Conservation (phyloP, 768 basidiomycete species). For the Mycena indigotica region DNA sequence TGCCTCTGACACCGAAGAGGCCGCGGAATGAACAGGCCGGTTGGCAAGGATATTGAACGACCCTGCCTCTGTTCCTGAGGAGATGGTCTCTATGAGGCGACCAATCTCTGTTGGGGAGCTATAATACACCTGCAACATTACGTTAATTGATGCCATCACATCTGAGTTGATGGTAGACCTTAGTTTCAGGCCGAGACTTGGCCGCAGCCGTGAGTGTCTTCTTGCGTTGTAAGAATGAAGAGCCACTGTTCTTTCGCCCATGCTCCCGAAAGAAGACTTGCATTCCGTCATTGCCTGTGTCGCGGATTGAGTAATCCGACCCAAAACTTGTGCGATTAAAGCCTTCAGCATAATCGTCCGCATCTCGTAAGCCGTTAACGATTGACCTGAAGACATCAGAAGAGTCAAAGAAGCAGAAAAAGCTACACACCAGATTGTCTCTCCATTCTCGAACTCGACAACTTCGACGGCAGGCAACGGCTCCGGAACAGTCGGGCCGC, state of each 20-base stretch:
- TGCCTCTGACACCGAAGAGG: constrained; percentile 66
- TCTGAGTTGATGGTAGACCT: too few species aligned
- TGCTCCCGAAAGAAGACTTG: constrained; percentile 82
- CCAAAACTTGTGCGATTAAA: constrained; percentile 72
- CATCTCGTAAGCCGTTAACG: constrained; percentile 80
- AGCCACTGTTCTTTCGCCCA: constrained; percentile 63
- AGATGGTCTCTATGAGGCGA: constrained; percentile 80
- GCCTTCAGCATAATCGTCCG: constrained; percentile 63
- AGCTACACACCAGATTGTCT: constrained; percentile 74
- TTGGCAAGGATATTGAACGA: constrained; percentile 75
- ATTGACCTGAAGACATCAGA: constrained; percentile 58
- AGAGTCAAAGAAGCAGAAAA: constrained; percentile 8
- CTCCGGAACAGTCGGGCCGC: constrained; percentile 40
- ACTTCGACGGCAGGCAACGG: constrained; percentile 72
- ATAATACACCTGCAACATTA: constrained; percentile 76
- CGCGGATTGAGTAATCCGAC: constrained; percentile 68
- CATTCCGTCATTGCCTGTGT: constrained; percentile 56
- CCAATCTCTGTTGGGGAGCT: constrained; percentile 79
- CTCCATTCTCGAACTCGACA: constrained; percentile 83
- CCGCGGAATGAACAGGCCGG: constrained; percentile 51
- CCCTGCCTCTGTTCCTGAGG: constrained; percentile 78
- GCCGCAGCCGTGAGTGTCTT: constrained; percentile 46
- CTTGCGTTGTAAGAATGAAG: constrained; percentile 64
- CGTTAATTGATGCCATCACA: too few species aligned
- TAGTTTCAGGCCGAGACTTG: constrained; percentile 77